These are phyloP conservation scores for Oryza officinalis DNA, from an alignment of 176 grass and related monocot genomes.

Conservation along the genomic window DNA sequence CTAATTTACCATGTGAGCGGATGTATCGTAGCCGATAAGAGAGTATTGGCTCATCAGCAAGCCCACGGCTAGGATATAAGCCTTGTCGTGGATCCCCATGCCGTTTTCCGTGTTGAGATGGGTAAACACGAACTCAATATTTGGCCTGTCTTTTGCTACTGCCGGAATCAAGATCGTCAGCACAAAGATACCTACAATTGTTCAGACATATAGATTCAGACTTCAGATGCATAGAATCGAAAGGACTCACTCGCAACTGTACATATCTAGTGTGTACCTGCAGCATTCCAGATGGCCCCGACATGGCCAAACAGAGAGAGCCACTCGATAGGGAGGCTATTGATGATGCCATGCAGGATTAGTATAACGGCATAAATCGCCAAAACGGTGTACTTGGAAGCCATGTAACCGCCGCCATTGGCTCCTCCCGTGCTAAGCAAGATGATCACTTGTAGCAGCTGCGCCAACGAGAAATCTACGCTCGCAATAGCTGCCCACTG, in stretches of 20 bases:
- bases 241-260: not conserved
- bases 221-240: not conserved
- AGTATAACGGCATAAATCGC: conserved; percentile 55
- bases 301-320: conserved; percentile 57
- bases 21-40: conserved; percentile 69
- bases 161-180: conserved; percentile 57
- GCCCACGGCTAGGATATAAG: conserved; percentile 65
- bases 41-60: conserved; percentile 74
- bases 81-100: conserved; percentile 50
- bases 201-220: not conserved
- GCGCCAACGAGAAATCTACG: conserved; percentile 67
- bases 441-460: conserved; percentile 75
- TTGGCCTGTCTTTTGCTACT: conserved; percentile 49
- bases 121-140: conserved; percentile 58
- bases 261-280: conserved; percentile 17
- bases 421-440: conserved; percentile 65
- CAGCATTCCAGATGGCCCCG: conserved; percentile 64
- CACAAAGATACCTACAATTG: conserved; percentile 39
- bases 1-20: conserved; percentile 68
- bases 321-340: conserved; percentile 65
- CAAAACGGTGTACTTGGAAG: conserved; percentile 71
- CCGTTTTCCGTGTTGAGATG: conserved; percentile 64
- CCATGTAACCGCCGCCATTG: conserved; percentile 66
- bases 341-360: conserved; percentile 64
- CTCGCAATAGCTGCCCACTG: conserved; percentile 72